Base-by-base conservation (phyloP, 106 monocot genomes). In the Chionographis japonica region DNA sequence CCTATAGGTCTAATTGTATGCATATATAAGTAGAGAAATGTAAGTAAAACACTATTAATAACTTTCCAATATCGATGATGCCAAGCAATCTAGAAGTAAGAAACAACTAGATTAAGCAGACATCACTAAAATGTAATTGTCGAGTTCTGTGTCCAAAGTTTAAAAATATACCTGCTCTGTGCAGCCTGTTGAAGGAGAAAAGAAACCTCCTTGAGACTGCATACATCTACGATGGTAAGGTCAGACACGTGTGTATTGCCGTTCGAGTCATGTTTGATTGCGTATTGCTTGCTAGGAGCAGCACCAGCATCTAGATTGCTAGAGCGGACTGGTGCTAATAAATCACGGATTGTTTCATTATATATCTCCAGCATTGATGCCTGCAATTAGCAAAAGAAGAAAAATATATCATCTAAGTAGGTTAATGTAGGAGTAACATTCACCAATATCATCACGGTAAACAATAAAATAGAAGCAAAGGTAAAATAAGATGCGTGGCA, bases 291-390 rank as follows among this genome's bases (percentile, higher is more conserved):
- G 41, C 69, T 67, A 63, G 12, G 16, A 15, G 61, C 17, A 68
- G 54, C 53, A 81, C 43, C 74, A 10, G 40, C 10, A 43, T 92
- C 92, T 36, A 62, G 10, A 46, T 57, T 73, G 60, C 54, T 40
- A 13, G 75, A 5, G 7, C 77, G 74, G 20, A 50, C 68, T 3
- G 82, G 62, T 27, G 71, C 58, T 56, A 92, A 73, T 52, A 97
- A 75, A 75, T 97, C 92, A 63, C 89, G 84, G 16, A 97, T 80
- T 19, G 92, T 89, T 68, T 97, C 97, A 73, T 97, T 92, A 58
- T 97, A 97, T 50, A 97, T 92, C 52, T 97, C 97, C 35, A 97
- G 63, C 89, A 92, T 90, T 15, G 97, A 97, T 11, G 92, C 92
- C 86, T 97, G 55, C 58, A 79, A 36, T 58, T 16, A 46, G n/a